Evolutionary conservation across 768 basidiomycete genomes (phyloP), one percentile per base, ranked within the genome.

Genomic region (Lactifluus piperatus): DNA sequence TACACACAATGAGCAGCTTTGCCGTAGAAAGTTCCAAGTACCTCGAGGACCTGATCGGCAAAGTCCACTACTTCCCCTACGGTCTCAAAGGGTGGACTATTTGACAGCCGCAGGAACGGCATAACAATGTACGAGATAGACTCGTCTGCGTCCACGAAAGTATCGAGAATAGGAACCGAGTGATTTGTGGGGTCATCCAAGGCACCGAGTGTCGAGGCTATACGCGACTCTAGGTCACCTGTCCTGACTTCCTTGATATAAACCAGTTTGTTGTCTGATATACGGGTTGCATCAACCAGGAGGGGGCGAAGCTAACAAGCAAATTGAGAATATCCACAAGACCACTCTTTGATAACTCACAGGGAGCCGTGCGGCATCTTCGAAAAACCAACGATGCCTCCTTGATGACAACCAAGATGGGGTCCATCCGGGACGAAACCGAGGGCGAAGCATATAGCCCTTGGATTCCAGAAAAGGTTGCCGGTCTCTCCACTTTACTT

Each of bases 201-300:
- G 0, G 9, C 10, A 6, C 11, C n/a, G 3, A 69, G 50, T n/a
- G 46, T 57, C 16, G 37, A 9, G 3, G 63, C 65, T 4, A 70
- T 66, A 4, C 22, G 9, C 2, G 54, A 37, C 36, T 71, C 69
- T 4, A 32, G 1, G 22, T 64, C 56, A 0, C 44, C 54, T 0
- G 57, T 55, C 5, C 20, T 0, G 0, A 73, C 60, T 1, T 44
- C 41, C 27, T 76, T 76, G n/a, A 76, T 59, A 14, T 64, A 67
- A 0, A 76, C 70, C 1, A 64, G 47, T 3, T 37, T 58, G 0
- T 58, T 65, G 27, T 75, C 73, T 2, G 66, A 65, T 2, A 65
- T 56, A 6, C 30, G 30, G 30, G 30, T 32, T 32, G 30, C 30
- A 32, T 32, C 30, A 10, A 32, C 30, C 7, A 32, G 30, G 30